phyloP scores from a whole-genome alignment of 2,329 filamentous ascomycete species.

The Monosporascus cannonballus region DNA sequence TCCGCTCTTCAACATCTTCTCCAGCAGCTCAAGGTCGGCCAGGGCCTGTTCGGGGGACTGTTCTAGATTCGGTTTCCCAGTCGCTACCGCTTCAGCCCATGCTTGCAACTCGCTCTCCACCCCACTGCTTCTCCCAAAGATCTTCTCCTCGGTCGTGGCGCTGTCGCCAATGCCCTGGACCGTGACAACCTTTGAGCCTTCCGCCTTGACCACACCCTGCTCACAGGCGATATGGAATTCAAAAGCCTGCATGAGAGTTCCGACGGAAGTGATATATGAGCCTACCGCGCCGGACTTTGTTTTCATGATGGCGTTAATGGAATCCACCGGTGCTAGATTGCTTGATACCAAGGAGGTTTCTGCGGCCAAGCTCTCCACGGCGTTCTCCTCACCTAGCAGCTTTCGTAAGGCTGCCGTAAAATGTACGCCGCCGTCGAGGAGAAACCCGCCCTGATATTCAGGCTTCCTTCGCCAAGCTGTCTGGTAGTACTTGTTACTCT shows the following conservation, averaged over 20 bases:
- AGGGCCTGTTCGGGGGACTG: conserved; percentile 54
- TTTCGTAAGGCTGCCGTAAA: conserved; percentile 57
- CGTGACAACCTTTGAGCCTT: conserved; percentile 38
- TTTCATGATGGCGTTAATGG: conserved; percentile 52
- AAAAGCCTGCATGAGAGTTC: conserved; percentile 45
- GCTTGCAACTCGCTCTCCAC: conserved; percentile 56
- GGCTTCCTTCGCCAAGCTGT: conserved; percentile 62
- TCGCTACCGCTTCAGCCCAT: conserved; percentile 49
- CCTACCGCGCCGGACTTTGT: conserved; percentile 49
- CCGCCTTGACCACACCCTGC: conserved; percentile 44
- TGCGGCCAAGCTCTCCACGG: conserved; percentile 43
- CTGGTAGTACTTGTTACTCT: conserved; percentile 40
- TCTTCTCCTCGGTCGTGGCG: conserved; percentile 34
- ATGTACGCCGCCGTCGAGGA: conserved; percentile 73
- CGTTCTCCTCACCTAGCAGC: conserved; percentile 44
- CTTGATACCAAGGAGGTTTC: conserved; percentile 48
- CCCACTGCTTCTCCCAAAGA: conserved; percentile 45
- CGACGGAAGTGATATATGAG: conserved; percentile 51
- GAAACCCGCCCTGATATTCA: conserved; percentile 67
- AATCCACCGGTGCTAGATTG: conserved; percentile 61
- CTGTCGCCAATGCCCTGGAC: conserved; percentile 27
- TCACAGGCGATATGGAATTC: conserved; percentile 55
- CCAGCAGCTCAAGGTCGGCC: conserved; percentile 54
- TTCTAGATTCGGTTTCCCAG: conserved; percentile 40
- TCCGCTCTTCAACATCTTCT: conserved; percentile 43